Base-by-base conservation (phyloP, 2,329 filamentous ascomycete genomes). In the Cercospora sp. region DNA sequence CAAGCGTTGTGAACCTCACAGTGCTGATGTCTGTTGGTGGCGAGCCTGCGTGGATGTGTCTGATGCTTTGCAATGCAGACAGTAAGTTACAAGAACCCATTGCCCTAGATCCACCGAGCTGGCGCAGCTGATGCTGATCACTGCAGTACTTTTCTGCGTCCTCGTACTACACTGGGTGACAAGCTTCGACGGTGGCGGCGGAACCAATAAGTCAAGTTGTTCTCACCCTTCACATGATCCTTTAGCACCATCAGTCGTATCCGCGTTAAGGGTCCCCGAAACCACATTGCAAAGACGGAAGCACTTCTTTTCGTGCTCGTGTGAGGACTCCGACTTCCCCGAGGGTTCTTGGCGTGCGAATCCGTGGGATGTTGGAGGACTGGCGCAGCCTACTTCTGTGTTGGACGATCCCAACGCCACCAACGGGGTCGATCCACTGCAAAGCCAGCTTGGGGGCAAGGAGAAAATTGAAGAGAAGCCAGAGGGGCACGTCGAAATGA, bases 151-250 rank as follows among this genome's bases (percentile, higher is more conserved):
- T 5, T 67, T 68, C 55, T 70, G 63, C 58, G 66, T 68, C 20
- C 51, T 70, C n/a, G 60, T 68, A 28, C 60, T 68, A 5, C 68
- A 70, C 57, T 70, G 68, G 68, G 68, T 61, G 5, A 70, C 68
- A 7, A 65, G 53, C 7, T 65, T 70, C 60, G 63, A 70, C 64
- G 57, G 42, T 33, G 55, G 36, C 33, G 66, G 66, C 64, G 60
- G 28, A 16, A 28, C 33, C 13, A 48, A 39, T n/a, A 58, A 59
- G n/a, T 64, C 60, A 23, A 30, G 33, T 60, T 68, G 68, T 60
- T 66, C 63, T n/a, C 48, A 65, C 33, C 53, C 63, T 45, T 60
- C 55, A 7, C 60, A 67, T 13, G 39, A 51, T 33, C 39, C 63
- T 12, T 3, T 45, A 7, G 31, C 59, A 6, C 26, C 63, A 5